Base-by-base conservation (phyloP, 2,329 filamentous ascomycete genomes). In the Pseudogymnoascus sp. region DNA sequence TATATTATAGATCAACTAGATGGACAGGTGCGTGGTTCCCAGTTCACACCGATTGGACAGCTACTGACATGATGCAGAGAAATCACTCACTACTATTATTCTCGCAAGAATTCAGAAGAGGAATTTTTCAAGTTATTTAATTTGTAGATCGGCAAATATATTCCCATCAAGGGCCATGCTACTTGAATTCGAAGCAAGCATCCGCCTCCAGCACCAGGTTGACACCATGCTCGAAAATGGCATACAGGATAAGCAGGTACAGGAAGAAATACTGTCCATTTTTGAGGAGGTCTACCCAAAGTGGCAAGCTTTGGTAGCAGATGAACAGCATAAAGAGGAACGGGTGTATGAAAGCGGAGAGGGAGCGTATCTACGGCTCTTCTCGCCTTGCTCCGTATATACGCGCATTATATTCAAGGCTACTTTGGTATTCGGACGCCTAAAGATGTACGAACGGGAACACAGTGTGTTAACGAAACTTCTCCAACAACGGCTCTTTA, bases 1-100 rank as follows among this genome's bases (percentile, higher is more conserved):
- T 99, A 28, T 99, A 97, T 74, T 98, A 98, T 74, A 84, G 93
- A 64, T 97, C 93, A 8, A 96, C 91, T 0, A 90, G 96, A 73
- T 99, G 95, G 95, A 96, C 93, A 0, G 50, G 50, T 56, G 50
- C 50, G 50, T 56, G 6, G n/a, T 56, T 35, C 11, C 28, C 6
- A 19, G 16, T 14, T 19, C 50, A 14, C 50, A 22, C 11, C 4
- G 4, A 22, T 19, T 11, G 11, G 5, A 33, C 28, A 35, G 5
- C 6, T 33, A 19, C 50, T 56, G n/a, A 56, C 28, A 22, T 33
- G 28, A n/a, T 12, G 5, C 10, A 56, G 93, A 98, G 70, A 98
- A 96, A 74, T 97, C 93, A 1, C 79, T 99, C 12, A 98, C 91
- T 1, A 93, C 93, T 0, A 93, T 98, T 62, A 96, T 99, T 50